Evolutionary conservation across 2,329 filamentous ascomycete genomes (phyloP), one percentile per base, ranked within the genome.

Genomic region (Aspergillus ibericus): DNA sequence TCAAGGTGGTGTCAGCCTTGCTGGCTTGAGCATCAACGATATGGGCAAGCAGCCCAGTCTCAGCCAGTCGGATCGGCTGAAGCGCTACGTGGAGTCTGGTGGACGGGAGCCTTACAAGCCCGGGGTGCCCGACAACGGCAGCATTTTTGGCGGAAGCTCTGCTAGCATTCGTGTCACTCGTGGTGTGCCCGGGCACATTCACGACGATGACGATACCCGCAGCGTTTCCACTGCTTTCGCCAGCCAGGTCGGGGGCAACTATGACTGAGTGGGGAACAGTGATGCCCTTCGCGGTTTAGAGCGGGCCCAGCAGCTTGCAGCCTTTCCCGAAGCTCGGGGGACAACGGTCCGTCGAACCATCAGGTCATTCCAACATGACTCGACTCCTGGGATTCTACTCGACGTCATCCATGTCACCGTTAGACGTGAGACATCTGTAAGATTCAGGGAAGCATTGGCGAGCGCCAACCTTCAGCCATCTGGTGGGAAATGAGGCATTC

Each of bases 141-240:
- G 88, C 72, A 86, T 88, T 53, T 91, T 85, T 70, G 88, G 85
- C 54, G 81, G 78, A 59, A 89, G 88, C 68, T 81, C 79, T 38
- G 78, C 72, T 62, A 80, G 75, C 70, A 78, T 79, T 59, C 78
- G 82, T 53, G 77, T 81, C 60, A 78, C 79, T 48, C 78, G 79
- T 48, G 75, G 77, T 42, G 66, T 72, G 44, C 71, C 75, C 13
- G 75, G 78, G 22, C 72, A 76, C 56, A 63, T 71, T 36, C 76
- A 79, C 42, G 81, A 89, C 62, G 95, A 99, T 66, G 95, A 99
- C 66, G 95, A 98, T 73, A 92, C 95, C 70, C 92, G 95, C 78
- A 98, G 93, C 77, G 87, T 98, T 70, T 96, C 92, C 71, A 98
- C 95, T 53, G 93, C 93, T 50, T 99, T 98, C 79, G 93, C 93